Percentiles rank a stretch among this genome's conserved stretches.
phyloP scores from a whole-genome alignment of 2,329 filamentous ascomycete species.

The Zalaria obscura region DNA sequence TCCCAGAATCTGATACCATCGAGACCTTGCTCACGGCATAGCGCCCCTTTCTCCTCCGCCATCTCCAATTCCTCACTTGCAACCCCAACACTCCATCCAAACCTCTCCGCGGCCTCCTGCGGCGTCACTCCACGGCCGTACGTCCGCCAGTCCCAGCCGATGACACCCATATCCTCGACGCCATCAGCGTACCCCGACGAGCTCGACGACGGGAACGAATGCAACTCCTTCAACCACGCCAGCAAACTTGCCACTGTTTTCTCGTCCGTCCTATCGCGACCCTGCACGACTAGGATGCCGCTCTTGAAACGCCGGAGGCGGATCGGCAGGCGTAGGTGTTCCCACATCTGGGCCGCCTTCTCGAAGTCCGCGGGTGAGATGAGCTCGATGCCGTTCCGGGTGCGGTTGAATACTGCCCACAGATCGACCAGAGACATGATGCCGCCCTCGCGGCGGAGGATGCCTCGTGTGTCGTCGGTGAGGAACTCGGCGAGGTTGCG shows the following conservation, averaged over 20 bases:
- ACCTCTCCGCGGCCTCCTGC: slow-evolving; percentile 74
- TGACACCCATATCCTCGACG: not conserved
- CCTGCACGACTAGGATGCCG: slow-evolving; percentile 87
- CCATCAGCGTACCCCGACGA: slow-evolving; percentile 43
- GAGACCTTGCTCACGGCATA: slow-evolving; percentile 84
- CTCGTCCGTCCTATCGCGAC: slow-evolving; percentile 76
- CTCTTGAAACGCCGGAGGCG: slow-evolving; percentile 80
- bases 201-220: slow-evolving; percentile 17
- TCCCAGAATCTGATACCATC: slow-evolving; percentile 90
- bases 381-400: slow-evolving; percentile 82
- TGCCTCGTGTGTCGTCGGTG: slow-evolving; percentile 67
- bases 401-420: slow-evolving; percentile 90
- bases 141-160: slow-evolving; percentile 58
- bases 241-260: slow-evolving; percentile 70
- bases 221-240: slow-evolving; percentile 63
- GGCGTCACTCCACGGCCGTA: slow-evolving; percentile 83
- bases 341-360: slow-evolving; percentile 79
- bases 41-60: slow-evolving; percentile 77
- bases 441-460: slow-evolving; percentile 67
- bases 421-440: slow-evolving; percentile 83
- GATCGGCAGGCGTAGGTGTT: slow-evolving; percentile 71
- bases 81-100: slow-evolving; percentile 95
- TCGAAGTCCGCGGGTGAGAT: slow-evolving; percentile 86
- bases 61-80: slow-evolving; percentile 92
- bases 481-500: slow-evolving; percentile 79